Evolutionary conservation across 768 basidiomycete genomes (phyloP).

Genomic region (Gloeophyllum trabeum): DNA sequence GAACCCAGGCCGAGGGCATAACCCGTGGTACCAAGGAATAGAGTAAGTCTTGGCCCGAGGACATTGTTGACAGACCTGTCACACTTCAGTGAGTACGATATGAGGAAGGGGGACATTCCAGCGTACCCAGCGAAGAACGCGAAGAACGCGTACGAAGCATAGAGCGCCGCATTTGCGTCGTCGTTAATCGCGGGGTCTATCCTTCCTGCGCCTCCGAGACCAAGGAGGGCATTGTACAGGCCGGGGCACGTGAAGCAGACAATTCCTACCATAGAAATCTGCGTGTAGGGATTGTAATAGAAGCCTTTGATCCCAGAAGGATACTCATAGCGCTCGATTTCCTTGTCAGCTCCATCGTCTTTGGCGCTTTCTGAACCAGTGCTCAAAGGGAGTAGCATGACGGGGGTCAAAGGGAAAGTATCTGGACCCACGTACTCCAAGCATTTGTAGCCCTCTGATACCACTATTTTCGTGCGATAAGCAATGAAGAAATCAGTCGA

Average conservation of each 20-base stretch:
- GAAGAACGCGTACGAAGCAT: conserved; percentile 47
- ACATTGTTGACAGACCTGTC: conserved; percentile 14
- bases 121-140: conserved; percentile 67
- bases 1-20: conserved; percentile 70
- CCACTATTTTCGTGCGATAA: too few species aligned
- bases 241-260: conserved; percentile 53
- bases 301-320: conserved; percentile 43
- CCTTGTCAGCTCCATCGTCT: too few species aligned
- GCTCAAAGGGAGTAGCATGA: too few species aligned
- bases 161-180: conserved; percentile 60
- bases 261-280: conserved; percentile 54
- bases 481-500: too few species aligned
- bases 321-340: too few species aligned
- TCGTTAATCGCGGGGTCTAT: conserved; percentile 52
- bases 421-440: too few species aligned
- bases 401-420: too few species aligned
- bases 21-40: conserved; percentile 63
- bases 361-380: too few species aligned
- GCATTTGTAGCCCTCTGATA: too few species aligned
- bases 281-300: conserved; percentile 48
- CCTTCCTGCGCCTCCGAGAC: conserved; percentile 74
- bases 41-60: conserved; percentile 62
- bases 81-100: background rate
- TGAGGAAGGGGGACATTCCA: background rate
- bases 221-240: conserved; percentile 71